Evolutionary conservation across 768 basidiomycete species (phyloP).

Genomic region (Sistotremastrum suecicum): DNA sequence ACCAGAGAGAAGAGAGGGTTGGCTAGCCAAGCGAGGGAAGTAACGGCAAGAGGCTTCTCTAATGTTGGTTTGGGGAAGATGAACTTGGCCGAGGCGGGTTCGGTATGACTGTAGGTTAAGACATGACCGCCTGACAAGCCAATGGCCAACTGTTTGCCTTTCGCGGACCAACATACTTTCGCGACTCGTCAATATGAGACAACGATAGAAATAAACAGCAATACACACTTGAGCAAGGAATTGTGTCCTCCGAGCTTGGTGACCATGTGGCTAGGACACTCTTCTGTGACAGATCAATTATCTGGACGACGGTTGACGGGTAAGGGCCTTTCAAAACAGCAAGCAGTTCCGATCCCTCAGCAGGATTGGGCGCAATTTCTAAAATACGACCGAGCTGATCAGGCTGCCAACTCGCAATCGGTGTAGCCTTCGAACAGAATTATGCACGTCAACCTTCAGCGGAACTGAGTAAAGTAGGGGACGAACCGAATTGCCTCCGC

Average conservation of each 20-base stretch:
- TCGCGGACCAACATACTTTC: constrained; percentile 73
- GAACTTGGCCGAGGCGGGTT: constrained; percentile 38
- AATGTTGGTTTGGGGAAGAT: constrained; percentile 44
- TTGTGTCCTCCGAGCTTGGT: constrained; percentile 18
- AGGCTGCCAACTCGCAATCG: no score
- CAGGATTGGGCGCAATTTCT: constrained; percentile 54
- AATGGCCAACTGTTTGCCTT: constrained; percentile 73
- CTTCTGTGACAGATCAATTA: constrained; percentile 1
- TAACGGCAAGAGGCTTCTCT: constrained; percentile 27
- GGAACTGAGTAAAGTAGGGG: no score
- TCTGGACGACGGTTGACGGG: constrained; percentile 11
- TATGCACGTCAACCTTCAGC: no score
- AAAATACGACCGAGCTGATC: no score
- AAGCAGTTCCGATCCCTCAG: constrained; percentile 40
- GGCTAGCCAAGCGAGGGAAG: constrained; percentile 54
- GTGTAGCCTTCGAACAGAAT: no score
- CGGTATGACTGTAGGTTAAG: constrained; percentile 45
- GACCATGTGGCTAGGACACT: neutral
- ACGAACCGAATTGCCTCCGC: no score
- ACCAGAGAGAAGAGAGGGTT: constrained; percentile 54
- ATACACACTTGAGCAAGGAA: constrained; percentile 47
- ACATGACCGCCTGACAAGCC: constrained; percentile 60
- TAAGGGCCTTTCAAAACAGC: constrained; percentile 37
- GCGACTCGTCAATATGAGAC: constrained; percentile 5
- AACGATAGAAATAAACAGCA: no score